Evolutionary conservation across 257 asterid genomes (phyloP).

Genomic region (Voacanga thouarsii): DNA sequence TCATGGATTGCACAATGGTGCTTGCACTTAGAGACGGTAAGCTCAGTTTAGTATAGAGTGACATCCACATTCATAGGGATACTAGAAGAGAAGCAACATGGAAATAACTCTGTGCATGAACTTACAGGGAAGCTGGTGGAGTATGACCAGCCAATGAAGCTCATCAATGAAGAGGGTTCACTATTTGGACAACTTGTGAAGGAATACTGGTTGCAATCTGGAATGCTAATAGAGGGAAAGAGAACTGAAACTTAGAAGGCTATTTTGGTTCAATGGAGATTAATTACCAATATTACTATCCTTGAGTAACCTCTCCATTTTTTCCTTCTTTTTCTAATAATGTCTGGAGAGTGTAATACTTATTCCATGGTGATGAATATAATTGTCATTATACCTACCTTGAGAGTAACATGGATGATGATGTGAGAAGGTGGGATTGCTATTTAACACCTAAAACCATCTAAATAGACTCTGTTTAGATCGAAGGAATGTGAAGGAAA

Average conservation of each 20-base stretch:
- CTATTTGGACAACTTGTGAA: conserved; percentile 36
- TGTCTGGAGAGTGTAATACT: too few species aligned
- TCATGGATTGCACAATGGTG: conserved; percentile 37
- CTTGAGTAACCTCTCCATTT: too few species aligned
- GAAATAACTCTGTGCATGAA: neutral
- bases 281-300: too few species aligned
- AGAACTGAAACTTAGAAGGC: neutral
- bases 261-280: too few species aligned
- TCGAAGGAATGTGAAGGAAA: too few species aligned
- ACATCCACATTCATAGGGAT: neutral
- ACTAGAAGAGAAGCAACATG: neutral
- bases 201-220: conserved; percentile 30
- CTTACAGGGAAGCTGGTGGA: conserved; percentile 30
- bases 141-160: conserved; percentile 33
- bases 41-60: neutral
- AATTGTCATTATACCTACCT: too few species aligned
- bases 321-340: too few species aligned
- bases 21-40: conserved; percentile 39
- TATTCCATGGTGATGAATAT: too few species aligned
- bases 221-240: neutral
- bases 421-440: too few species aligned
- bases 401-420: too few species aligned
- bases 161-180: conserved; percentile 25
- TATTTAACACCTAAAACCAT: too few species aligned
- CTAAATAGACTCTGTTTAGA: too few species aligned